Base-by-base conservation (phyloP, 1,284 basidiomycete genomes). In the Papiliotrema terrestris region DNA sequence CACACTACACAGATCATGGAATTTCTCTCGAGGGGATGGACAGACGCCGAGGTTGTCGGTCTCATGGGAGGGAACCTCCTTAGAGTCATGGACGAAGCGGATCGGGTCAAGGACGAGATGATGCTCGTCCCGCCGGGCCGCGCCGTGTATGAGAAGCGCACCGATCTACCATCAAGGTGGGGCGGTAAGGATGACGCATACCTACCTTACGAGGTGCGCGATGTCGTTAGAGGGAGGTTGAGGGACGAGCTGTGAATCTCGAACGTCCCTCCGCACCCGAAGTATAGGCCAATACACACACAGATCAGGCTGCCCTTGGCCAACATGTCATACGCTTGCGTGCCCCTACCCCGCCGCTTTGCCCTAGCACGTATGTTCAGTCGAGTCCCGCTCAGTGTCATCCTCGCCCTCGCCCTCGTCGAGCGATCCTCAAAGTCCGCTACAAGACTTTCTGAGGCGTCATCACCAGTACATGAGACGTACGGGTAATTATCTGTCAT, bases 1-100 rank as follows among this genome's bases (percentile, higher is more conserved):
- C 39, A 32, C 29, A 49, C 45, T 36, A 47, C 49, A 35, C 44
- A 59, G 49, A 60, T 65, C 19, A 51, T 86, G 15, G 89, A 91
- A 69, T 78, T 93, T 6, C 84, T 86, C 67, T 67, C 65, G 37
- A 85, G 91, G 19, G 89, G 88, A 8, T 94, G 91, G 91, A 82
- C 78, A 32, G 84, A 84, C 56, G 79, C 79, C 39, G 89, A 92
- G 48, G 81, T 94, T 25, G 81, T 82, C n/a, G 89, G 87, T 8
- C 75, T 94, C 25, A 83, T 89, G 0, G 86, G 89, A 37, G 85
- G 80, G 3, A 94, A 94, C 69, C 65, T 92, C 22, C 76, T 93
- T 25, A 84, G 91, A 2, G 81, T 92, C 9, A 81, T 91, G 58
- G 79, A 82, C 45, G 83, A 80, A 14, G 88, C 84, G 6, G 91